phyloP scores from a whole-genome alignment of 108 stramenopile species.

The Discostella stelligeroides region DNA sequence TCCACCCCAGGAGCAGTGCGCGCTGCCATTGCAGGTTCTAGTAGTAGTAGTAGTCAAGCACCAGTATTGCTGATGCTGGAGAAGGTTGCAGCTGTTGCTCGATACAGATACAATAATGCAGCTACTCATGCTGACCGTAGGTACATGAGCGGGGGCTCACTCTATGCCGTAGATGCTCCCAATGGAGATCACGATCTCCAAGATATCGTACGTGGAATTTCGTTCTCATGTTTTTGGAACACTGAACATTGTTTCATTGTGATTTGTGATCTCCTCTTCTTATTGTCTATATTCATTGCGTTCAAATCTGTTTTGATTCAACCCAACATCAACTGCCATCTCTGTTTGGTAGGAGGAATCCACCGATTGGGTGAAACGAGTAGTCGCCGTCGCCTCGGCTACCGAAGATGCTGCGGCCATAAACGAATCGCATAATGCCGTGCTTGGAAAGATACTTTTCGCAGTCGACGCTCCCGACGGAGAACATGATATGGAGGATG shows the following conservation, averaged over 20 bases:
- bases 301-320: too few relatives aligned
- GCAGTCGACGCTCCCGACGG: conserved; percentile 48
- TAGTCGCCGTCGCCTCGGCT: conserved; percentile 29
- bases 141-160: conserved; percentile 3
- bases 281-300: too few relatives aligned
- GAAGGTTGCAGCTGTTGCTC: too few relatives aligned
- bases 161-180: conserved; percentile 19
- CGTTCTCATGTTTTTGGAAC: not conserved
- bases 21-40: conserved; percentile 5
- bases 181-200: conserved; percentile 21
- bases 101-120: too few relatives aligned
- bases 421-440: conserved; percentile 35
- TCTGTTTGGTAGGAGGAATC: conserved; percentile 22
- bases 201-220: conserved; percentile 12
- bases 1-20: conserved; percentile 7
- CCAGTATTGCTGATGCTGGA: too few relatives aligned
- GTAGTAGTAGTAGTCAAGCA: too few relatives aligned
- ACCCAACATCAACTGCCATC: too few relatives aligned
- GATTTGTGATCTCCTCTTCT: too few relatives aligned
- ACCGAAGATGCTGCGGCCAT: conserved; percentile 34
- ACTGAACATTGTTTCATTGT: too few relatives aligned
- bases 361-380: conserved; percentile 18
- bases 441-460: conserved; percentile 25
- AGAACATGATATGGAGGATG: conserved; percentile 49
- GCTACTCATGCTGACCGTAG: not conserved